These are phyloP conservation scores for Gynostemma pentaphyllum DNA, from an alignment of 306 rosid species.

Conservation along the genomic window DNA sequence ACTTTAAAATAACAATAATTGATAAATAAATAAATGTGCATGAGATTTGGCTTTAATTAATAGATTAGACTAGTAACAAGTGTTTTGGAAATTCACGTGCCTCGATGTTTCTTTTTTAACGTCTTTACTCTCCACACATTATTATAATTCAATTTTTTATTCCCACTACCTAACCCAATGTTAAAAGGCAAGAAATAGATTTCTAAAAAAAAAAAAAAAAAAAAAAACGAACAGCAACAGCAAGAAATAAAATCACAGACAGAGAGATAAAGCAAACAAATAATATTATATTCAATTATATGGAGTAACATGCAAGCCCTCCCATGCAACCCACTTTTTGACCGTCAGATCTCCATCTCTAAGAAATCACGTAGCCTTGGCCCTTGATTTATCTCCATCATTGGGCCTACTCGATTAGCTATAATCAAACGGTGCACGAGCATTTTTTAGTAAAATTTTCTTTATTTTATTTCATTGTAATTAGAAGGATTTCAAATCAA, in stretches of 20 bases:
- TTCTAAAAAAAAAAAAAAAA: too few relatives aligned
- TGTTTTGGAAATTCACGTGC: conserved; percentile 2
- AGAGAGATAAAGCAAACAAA: too few relatives aligned
- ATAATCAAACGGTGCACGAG: not conserved
- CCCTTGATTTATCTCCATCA: too few relatives aligned
- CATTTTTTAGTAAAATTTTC: too few relatives aligned
- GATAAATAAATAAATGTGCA: not conserved
- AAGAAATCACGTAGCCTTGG: too few relatives aligned
- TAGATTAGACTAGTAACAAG: not conserved
- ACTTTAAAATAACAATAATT: not conserved
- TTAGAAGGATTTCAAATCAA: too few relatives aligned
- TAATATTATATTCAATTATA: not conserved
- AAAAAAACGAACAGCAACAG: too few relatives aligned
- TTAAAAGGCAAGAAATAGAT: not conserved
- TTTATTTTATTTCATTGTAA: too few relatives aligned
- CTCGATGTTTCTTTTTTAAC: not conserved
- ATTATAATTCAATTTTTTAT: not conserved
- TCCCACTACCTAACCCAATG: not conserved
- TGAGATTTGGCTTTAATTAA: not conserved
- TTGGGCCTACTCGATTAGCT: too few relatives aligned
- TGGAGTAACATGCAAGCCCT: not conserved
- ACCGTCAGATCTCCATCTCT: not conserved
- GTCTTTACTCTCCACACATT: too few relatives aligned
- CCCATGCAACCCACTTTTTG: not conserved
- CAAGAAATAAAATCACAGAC: not conserved